Conservation (phyloP, 2,329 filamentous ascomycete species). For the Hypoxylon sp. region DNA sequence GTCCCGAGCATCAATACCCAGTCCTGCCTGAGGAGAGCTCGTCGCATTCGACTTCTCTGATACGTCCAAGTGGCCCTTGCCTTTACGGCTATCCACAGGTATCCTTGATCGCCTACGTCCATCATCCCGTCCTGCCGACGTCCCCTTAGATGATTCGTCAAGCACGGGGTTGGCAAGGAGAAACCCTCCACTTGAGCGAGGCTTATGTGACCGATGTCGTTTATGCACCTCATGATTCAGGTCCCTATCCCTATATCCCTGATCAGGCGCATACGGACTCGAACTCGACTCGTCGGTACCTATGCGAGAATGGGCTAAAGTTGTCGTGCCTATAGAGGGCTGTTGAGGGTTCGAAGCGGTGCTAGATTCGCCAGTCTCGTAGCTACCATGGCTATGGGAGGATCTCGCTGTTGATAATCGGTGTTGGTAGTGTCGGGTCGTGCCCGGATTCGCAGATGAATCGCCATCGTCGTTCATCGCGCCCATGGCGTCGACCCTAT, state of each 20-base stretch:
- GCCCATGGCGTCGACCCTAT: conserved; percentile 36
- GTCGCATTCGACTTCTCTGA: conserved; percentile 32
- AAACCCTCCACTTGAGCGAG: conserved; percentile 63
- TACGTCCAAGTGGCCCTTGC: conserved; percentile 43
- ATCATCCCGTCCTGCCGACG: conserved; percentile 47
- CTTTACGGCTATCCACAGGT: conserved; percentile 48
- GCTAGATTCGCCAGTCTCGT: conserved; percentile 62
- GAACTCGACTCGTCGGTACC: conserved; percentile 33
- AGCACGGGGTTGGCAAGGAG: conserved; percentile 61
- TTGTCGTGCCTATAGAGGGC: conserved; percentile 33
- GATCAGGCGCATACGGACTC: conserved; percentile 34
- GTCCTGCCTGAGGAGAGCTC: conserved; percentile 19
- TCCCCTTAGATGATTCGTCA: conserved; percentile 43
- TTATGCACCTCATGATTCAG: conserved; percentile 42
- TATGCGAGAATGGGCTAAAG: conserved; percentile 39
- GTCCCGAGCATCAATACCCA: conserved; percentile 37
- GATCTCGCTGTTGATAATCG: conserved; percentile 50
- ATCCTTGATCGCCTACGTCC: conserved; percentile 50
- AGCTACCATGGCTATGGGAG: conserved; percentile 53
- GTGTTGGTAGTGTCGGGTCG: conserved; percentile 38
- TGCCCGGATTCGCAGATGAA: conserved; percentile 45
- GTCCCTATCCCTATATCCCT: conserved; percentile 35
- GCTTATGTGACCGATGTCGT: conserved; percentile 55
- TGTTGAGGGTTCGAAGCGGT: conserved; percentile 50
- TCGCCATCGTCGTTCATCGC: conserved; percentile 53